A percentile compares a stretch with the other conserved stretches of the same genome.
Evolutionary conservation across 2,329 filamentous ascomycete genomes (phyloP).

Genomic region (Elsinoe perseae): DNA sequence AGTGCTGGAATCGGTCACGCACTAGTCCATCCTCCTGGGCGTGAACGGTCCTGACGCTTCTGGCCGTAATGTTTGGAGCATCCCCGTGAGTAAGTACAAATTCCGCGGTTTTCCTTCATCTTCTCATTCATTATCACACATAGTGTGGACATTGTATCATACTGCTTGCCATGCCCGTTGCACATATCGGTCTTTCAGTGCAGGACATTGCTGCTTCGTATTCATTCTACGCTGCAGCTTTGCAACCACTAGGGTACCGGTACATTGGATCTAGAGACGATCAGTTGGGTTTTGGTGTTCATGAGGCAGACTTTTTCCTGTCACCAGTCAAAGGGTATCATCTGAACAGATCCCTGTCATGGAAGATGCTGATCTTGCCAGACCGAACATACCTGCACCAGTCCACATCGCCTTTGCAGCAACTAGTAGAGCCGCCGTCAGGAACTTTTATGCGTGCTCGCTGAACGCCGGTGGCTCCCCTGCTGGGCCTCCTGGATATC

Average conservation of each 20-base stretch:
- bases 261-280: constrained; percentile 58
- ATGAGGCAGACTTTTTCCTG: constrained; percentile 56
- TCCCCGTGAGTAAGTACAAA: constrained; percentile 6
- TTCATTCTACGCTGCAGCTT: constrained; percentile 73
- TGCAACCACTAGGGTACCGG: constrained; percentile 69
- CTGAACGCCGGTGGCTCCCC: constrained; percentile 56
- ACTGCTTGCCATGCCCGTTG: constrained; percentile 47
- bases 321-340: constrained; percentile 41
- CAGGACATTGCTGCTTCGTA: constrained; percentile 69
- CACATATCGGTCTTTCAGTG: constrained; percentile 59
- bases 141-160: constrained; percentile 10
- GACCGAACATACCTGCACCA: constrained; percentile 34
- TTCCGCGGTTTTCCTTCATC: not conserved
- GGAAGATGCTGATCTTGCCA: constrained; percentile 11
- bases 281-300: constrained; percentile 54
- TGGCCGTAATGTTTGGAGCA: constrained; percentile 12
- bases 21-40: not conserved
- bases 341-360: not conserved
- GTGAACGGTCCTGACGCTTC: constrained; percentile 12
- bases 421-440: constrained; percentile 55
- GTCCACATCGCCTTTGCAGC: constrained; percentile 63
- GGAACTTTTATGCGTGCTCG: constrained; percentile 63
- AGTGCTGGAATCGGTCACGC: constrained; percentile 5
- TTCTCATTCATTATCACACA: constrained; percentile 1
- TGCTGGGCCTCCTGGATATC: constrained; percentile 48